phyloP scores from a whole-genome alignment of 129 eudicot species.

The Calendula officinalis region DNA sequence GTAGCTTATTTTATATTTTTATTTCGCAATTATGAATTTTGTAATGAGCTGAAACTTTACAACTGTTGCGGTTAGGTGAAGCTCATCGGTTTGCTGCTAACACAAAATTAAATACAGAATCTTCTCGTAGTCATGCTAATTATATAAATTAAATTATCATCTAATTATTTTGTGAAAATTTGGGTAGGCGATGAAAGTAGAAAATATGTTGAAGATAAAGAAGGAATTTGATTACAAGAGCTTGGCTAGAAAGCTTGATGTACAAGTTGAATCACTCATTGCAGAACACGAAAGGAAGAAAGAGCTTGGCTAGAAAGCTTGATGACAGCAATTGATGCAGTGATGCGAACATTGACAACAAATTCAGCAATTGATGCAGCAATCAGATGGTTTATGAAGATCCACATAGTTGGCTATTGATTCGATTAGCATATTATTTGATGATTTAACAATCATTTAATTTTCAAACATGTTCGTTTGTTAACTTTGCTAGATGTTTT shows the following conservation, averaged over 20 bases:
- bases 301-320: no score
- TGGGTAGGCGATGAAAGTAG: conserved; percentile 94
- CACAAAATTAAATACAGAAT: conserved; percentile 89
- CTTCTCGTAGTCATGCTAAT: conserved; percentile 94
- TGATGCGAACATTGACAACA: no score
- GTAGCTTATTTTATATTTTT: background rate
- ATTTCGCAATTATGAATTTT: conserved; percentile 8
- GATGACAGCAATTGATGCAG: no score
- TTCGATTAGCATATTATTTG: no score
- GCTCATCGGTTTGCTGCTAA: conserved; percentile 97
- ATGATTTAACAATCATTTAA: no score
- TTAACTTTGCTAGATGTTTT: no score
- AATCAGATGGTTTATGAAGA: no score
- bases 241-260: conserved; percentile 88
- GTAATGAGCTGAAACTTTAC: conserved; percentile 52
- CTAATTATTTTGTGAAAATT: background rate
- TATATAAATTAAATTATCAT: background rate
- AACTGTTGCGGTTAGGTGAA: conserved; percentile 79
- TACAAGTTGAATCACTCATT: conserved; percentile 81
- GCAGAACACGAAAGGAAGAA: conserved; percentile 80
- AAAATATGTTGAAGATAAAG: conserved; percentile 91
- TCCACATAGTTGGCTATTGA: no score
- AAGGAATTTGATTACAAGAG: conserved; percentile 97
- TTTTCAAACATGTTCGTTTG: no score
- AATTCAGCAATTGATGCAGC: no score